These are phyloP conservation scores for Echites panduratus DNA, from an alignment of 257 asterid genomes.

Conservation along the genomic window DNA sequence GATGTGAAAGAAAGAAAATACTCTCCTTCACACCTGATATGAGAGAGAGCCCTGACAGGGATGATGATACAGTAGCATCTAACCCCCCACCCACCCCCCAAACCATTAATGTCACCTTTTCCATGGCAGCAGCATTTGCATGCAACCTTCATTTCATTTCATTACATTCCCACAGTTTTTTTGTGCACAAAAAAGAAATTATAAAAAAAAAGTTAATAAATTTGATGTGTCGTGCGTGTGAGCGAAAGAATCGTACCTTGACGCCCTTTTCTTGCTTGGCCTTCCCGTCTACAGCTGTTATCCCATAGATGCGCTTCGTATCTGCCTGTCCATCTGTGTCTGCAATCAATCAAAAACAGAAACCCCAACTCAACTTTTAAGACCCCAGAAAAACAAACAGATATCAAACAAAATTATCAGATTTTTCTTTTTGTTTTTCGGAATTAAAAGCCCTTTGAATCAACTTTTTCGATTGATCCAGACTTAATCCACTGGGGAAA, in stretches of 20 bases:
- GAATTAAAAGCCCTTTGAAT: not conserved
- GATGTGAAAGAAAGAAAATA: constrained; percentile 21
- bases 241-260: constrained; percentile 59
- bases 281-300: constrained; percentile 98
- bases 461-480: not conserved
- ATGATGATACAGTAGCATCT: not conserved
- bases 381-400: not conserved
- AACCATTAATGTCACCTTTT: constrained; percentile 18
- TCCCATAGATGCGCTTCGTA: constrained; percentile 99
- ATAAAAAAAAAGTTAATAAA: not conserved
- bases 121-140: constrained; percentile 9
- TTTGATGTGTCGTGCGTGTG: not conserved
- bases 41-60: not conserved
- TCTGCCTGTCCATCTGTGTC: constrained; percentile 99
- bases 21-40: not conserved
- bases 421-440: not conserved
- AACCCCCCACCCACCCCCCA: not conserved
- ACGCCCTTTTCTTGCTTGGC: constrained; percentile 99
- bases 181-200: not conserved
- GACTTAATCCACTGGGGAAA: not conserved
- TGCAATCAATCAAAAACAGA: constrained; percentile 21
- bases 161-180: constrained; percentile 9
- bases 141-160: constrained; percentile 28
- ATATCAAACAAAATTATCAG: not conserved
- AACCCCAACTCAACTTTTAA: constrained; percentile 3